A percentile compares a stretch with the other conserved stretches of the same genome.
Conservation (phyloP, 23 red algal genomes). For the Gracilaria caudata region DNA sequence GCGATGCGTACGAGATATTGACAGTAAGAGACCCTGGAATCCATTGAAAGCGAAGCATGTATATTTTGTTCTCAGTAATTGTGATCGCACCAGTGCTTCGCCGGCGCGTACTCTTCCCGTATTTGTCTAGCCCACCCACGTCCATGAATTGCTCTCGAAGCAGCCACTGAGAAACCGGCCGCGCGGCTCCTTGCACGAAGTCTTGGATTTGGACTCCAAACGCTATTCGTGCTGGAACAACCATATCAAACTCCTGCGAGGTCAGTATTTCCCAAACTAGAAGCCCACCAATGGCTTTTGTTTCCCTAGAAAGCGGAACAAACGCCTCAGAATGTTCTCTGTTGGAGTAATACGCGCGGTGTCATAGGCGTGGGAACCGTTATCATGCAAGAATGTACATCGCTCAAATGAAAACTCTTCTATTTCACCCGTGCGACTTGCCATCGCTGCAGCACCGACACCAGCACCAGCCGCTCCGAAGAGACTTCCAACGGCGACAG, state of each 20-base stretch:
- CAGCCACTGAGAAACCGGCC: constrained; percentile 20
- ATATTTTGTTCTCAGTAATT: constrained; percentile 45
- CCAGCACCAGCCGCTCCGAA: constrained; percentile 75
- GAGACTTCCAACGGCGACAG: constrained; percentile 57
- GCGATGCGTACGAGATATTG: constrained; percentile 53
- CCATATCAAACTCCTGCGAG: constrained; percentile 62
- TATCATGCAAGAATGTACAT: constrained; percentile 12
- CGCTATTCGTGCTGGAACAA: constrained; percentile 54
- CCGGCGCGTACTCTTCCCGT: constrained; percentile 27
- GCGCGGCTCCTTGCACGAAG: neutral
- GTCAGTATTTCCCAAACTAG: constrained; percentile 61
- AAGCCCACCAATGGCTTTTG: constrained; percentile 30
- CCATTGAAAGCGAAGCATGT: constrained; percentile 55
- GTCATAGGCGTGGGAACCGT: constrained; percentile 19
- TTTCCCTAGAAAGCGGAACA: constrained; percentile 4
- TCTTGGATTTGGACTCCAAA: constrained; percentile 41
- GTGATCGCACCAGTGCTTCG: constrained; percentile 61
- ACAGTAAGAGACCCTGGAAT: constrained; percentile 65
- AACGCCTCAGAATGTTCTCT: constrained; percentile 40
- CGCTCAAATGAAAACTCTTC: constrained; percentile 67
- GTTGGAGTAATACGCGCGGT: constrained; percentile 18
- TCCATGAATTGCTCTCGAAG: constrained; percentile 63
- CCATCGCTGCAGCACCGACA: constrained; percentile 66
- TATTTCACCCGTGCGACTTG: constrained; percentile 42
- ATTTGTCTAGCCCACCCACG: constrained; percentile 42